A percentile compares a stretch with the other conserved stretches of the same genome.
These are phyloP conservation scores for Fusarium piperis DNA, from an alignment of 2,329 filamentous ascomycete species.

Conservation along the genomic window DNA sequence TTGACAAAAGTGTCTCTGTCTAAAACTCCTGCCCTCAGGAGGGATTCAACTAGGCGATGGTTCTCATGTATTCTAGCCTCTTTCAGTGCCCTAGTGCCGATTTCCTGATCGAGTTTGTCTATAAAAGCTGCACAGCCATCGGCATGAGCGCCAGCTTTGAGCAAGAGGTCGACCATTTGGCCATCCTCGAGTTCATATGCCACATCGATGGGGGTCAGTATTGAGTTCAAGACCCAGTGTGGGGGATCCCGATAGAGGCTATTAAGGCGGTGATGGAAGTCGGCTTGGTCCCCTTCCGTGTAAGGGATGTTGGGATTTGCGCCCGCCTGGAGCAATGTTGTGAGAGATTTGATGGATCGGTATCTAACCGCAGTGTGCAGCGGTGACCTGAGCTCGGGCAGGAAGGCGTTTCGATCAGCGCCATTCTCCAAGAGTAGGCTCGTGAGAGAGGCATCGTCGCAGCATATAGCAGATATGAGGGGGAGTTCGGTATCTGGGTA, in stretches of 20 bases:
- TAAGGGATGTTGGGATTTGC: background rate
- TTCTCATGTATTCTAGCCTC: background rate
- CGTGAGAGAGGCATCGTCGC: background rate
- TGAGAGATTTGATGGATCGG: fast-evolving
- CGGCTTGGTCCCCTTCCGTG: background rate
- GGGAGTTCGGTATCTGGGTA: background rate
- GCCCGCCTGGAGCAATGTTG: background rate
- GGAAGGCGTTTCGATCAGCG: background rate
- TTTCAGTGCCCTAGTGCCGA: background rate
- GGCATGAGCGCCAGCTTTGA: background rate
- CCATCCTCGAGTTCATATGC: background rate
- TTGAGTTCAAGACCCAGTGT: background rate
- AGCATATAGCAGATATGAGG: background rate
- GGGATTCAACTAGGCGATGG: too few species aligned
- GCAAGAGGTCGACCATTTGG: background rate
- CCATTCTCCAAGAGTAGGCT: background rate
- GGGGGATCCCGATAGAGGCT: background rate
- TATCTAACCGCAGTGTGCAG: background rate
- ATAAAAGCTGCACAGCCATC: background rate
- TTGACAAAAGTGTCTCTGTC: background rate
- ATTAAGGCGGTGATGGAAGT: background rate
- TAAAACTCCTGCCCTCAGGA: background rate
- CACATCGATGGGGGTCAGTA: background rate
- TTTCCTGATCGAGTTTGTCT: background rate
- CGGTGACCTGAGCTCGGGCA: background rate